Percentiles rank a stretch among this genome's conserved stretches.
Conservation (phyloP, 2,329 filamentous ascomycete genomes). For the Drechslera avenae region DNA sequence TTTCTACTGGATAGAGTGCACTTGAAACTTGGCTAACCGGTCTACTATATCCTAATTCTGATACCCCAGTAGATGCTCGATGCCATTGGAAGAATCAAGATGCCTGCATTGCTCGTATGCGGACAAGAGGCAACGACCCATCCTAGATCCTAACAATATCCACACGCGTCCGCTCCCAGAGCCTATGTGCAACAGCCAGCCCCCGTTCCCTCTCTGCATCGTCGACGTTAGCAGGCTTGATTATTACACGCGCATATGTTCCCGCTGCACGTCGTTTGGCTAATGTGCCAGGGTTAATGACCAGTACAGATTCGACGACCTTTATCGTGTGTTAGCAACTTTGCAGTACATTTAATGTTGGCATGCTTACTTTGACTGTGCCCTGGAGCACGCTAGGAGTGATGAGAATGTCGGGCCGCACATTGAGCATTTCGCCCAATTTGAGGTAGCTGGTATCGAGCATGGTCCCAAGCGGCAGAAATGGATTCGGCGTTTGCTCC, state of each 20-base stretch:
- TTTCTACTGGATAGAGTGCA: no score
- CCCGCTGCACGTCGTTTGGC: constrained; percentile 85
- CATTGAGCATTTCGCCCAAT: constrained; percentile 87
- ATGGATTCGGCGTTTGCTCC: constrained; percentile 54
- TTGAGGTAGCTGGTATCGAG: constrained; percentile 85
- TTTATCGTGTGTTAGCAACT: constrained; percentile 54
- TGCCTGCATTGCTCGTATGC: not conserved
- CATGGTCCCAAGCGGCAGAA: constrained; percentile 66
- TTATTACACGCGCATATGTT: constrained; percentile 79
- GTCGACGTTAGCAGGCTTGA: constrained; percentile 68
- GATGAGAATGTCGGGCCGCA: constrained; percentile 82
- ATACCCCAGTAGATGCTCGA: not conserved
- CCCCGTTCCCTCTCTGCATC: constrained; percentile 63
- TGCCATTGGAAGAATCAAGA: not conserved
- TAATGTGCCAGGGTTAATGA: constrained; percentile 87
- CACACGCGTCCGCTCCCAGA: constrained; percentile 83
- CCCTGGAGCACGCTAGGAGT: constrained; percentile 81
- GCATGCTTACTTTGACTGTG: constrained; percentile 75
- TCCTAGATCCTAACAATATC: constrained; percentile 77
- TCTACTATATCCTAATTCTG: no score
- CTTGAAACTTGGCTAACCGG: no score
- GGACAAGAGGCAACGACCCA: not conserved
- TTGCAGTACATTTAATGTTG: not conserved
- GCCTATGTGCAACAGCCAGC: constrained; percentile 68
- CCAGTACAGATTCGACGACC: constrained; percentile 88